Evolutionary conservation across 2,329 filamentous ascomycete species (phyloP).

Genomic region (Pyricularia sp.): DNA sequence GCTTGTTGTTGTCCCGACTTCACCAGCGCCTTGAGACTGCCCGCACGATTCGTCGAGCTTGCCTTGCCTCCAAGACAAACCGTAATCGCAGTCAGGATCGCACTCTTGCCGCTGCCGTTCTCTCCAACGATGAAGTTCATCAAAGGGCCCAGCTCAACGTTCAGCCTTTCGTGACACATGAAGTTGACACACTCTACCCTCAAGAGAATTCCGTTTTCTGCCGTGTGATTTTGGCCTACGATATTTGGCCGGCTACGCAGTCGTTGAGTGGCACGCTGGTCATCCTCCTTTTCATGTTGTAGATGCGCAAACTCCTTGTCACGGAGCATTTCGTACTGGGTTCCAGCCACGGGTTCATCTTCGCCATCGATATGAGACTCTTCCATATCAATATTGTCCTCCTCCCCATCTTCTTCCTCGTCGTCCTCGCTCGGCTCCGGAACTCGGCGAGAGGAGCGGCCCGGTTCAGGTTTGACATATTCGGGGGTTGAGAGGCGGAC

Average conservation of each 20-base stretch:
- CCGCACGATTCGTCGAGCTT: constrained; percentile 80
- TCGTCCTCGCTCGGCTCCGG: neutral
- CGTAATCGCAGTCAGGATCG: constrained; percentile 82
- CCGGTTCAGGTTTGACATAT: neutral
- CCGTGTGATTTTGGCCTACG: constrained; percentile 56
- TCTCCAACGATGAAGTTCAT: constrained; percentile 98
- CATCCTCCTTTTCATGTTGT: constrained; percentile 42
- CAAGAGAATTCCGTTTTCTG: constrained; percentile 78
- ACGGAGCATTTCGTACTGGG: constrained; percentile 49
- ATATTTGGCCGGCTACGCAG: constrained; percentile 35
- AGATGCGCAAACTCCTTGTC: constrained; percentile 48
- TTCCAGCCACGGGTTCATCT: constrained; percentile 28
- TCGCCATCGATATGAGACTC: constrained; percentile 14
- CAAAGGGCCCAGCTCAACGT: constrained; percentile 75
- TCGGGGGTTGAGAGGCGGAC: constrained; percentile 12
- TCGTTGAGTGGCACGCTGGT: constrained; percentile 51
- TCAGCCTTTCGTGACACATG: constrained; percentile 82
- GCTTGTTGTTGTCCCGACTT: constrained; percentile 74
- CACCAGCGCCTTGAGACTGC: constrained; percentile 76
- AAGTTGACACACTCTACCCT: constrained; percentile 82
- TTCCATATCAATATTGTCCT: neutral
- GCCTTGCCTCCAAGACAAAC: constrained; percentile 93
- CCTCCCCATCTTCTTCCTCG: neutral
- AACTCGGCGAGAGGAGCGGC: neutral
- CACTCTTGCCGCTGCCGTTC: constrained; percentile 96